phyloP scores from a whole-genome alignment of 2,329 filamentous ascomycete species.

The Ophiostoma sp. region DNA sequence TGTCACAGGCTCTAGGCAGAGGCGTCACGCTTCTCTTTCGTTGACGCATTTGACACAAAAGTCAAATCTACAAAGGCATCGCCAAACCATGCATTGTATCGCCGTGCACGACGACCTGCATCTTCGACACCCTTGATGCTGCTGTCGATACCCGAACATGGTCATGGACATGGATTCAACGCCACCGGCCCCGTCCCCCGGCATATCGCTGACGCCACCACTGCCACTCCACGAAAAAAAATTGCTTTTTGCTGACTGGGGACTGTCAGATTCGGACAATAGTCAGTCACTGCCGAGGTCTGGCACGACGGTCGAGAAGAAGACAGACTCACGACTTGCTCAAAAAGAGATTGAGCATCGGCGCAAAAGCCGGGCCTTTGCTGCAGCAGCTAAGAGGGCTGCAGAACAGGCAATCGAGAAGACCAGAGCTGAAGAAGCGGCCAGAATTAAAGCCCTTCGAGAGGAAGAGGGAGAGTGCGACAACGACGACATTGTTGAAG shows the following conservation, averaged over 20 bases:
- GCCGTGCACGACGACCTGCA: neutral
- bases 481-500: neutral
- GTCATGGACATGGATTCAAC: neutral
- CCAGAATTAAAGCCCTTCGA: neutral
- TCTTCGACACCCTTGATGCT: neutral
- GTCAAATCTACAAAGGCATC: neutral
- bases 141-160: neutral
- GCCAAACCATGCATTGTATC: neutral
- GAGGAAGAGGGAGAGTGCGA: neutral
- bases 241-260: constrained; percentile 23
- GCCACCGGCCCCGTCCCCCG: neutral
- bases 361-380: constrained; percentile 35
- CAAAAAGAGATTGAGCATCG: constrained; percentile 39
- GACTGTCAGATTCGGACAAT: constrained; percentile 10
- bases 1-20: neutral
- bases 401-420: neutral
- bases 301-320: neutral
- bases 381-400: constrained; percentile 24
- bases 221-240: constrained; percentile 23
- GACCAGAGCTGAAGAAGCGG: neutral
- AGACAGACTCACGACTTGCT: neutral
- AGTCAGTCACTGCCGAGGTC: neutral
- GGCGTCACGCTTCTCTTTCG: neutral
- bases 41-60: neutral
- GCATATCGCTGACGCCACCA: neutral